Percentiles rank a stretch among this genome's conserved stretches.
Conservation (phyloP, 441 rosid species). For the Euphorbia corollata region DNA sequence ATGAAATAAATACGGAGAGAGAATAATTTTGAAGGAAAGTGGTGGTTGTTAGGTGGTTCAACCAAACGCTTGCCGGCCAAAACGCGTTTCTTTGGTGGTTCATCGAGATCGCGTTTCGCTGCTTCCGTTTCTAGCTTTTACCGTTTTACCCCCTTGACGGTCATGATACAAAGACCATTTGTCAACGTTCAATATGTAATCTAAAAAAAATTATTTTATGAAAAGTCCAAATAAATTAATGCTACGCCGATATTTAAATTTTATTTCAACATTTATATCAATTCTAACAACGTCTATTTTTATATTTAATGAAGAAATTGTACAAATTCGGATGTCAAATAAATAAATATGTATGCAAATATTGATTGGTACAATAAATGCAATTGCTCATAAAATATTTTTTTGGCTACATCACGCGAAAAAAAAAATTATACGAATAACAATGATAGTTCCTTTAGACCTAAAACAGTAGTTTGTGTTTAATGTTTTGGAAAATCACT, state of each 20-base stretch:
- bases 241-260: neutral
- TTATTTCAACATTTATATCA: neutral
- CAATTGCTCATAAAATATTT: neutral
- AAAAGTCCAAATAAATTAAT: neutral
- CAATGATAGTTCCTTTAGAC: too few species aligned
- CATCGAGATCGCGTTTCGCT: slow-evolving; percentile 29
- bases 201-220: too few species aligned
- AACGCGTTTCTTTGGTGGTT: slow-evolving; percentile 45
- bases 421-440: too few species aligned
- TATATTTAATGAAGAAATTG: neutral
- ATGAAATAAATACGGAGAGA: slow-evolving; percentile 25
- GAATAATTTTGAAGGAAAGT: slow-evolving; percentile 47
- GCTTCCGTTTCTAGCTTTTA: slow-evolving; percentile 16
- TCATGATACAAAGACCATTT: neutral
- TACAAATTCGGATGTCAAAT: neutral
- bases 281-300: neutral
- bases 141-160: slow-evolving; percentile 15
- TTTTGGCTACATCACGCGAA: too few species aligned
- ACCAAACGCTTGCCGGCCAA: slow-evolving; percentile 84
- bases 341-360: too few species aligned
- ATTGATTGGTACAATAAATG: too few species aligned
- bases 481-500: too few species aligned
- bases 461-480: too few species aligned
- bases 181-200: slow-evolving; percentile 5
- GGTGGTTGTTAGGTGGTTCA: slow-evolving; percentile 96